Evolutionary conservation across 2,329 filamentous ascomycete species (phyloP), one percentile per base, ranked within the genome.

Genomic region (Xylaria polymorpha): DNA sequence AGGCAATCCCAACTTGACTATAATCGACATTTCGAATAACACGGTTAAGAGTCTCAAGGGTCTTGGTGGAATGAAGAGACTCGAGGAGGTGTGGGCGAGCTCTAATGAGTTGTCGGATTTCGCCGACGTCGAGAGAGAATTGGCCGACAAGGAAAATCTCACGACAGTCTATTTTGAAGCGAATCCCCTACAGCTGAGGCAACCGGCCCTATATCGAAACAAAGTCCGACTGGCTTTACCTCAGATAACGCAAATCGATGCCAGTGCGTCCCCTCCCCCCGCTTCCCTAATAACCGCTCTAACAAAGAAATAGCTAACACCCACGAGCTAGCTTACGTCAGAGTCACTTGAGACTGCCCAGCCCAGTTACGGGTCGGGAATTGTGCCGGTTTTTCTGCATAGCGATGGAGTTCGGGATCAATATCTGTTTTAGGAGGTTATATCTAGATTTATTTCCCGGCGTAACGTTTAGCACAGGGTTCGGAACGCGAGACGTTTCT

Each of bases 141-240:
- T 99, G 72, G 86, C 83, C 61, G 92, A 96, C 77, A 98, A 97
- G 83, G 84, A 92, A 77, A 83, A 90, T 44, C 81, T 98, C 74
- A 89, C 91, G 69, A 98, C 96, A 0, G 95, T 99, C 12, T 99
- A 99, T 79, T 97, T 99, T 73, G 96, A 99, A 79, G 94, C 94
- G 1, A 98, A 97, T 76, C 95, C 94, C 32, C 80, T 99, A 74
- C 96, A 99, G 82, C 85, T 90, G 69, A 87, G 86, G 64, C 89
- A 88, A 4, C 92, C 92, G n/a, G 92, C 93, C 0, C 82, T 98
- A 70, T 99, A 99, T 81, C 86, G 96, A 77, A 98, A 98, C 82
- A 99, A 99, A 83, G 90, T 99, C 51, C 87, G 91, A 68, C 82
- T 99, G 79, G 92, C 94, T 41, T 81, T 99, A 80, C 96, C 96